Evolutionary conservation across 2,329 filamentous ascomycete species (phyloP), one percentile per base, ranked within the genome.

Genomic region (Colletotrichum falcatum): DNA sequence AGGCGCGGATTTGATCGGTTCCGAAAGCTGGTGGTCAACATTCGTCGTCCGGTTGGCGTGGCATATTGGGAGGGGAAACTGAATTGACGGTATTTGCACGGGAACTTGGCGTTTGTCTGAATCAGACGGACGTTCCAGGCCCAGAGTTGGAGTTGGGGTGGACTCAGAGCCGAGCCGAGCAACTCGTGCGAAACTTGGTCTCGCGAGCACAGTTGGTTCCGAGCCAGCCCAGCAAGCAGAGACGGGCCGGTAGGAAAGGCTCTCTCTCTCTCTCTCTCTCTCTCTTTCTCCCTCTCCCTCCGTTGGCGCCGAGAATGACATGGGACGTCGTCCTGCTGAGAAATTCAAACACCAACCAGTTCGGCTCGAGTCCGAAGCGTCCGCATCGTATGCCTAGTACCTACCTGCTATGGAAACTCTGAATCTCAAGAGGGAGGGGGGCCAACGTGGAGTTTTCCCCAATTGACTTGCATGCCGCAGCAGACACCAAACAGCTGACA

Each of bases 1-100:
- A 61, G 62, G 66, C 66, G 66, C 66, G 66, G 66, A 48, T 42
- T 11, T 49, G 23, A 55, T 44, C 48, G 39, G 20, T 70, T 70
- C 62, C 62, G 66, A 44, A 20, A 28, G 37, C 30, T 26, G 44
- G n/a, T 49, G 51, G 46, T 51, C n/a, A 35, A 39, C 8, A 39
- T 39, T 16, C 28, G 54, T 56, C 54, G 33, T 37, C 33, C 2
- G 35, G 46, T n/a, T 51, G 55, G 35, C 46, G n/a, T 51, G 55
- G 35, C 46, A 28, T 14, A 26, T 49, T 26, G 3, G 5, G 28
- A 35, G 44, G 30, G 20, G 3, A 20, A 12, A 48, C 28, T 26
- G n/a, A 49, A 14, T 30, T 42, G 51, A 53, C 46, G 35, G 28
- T 37, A 35, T 37, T 23, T 16, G 30, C 53, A 46, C 18, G 18